Conservation (phyloP, 1,284 basidiomycete species). For the Apiotrichum gamsii region DNA sequence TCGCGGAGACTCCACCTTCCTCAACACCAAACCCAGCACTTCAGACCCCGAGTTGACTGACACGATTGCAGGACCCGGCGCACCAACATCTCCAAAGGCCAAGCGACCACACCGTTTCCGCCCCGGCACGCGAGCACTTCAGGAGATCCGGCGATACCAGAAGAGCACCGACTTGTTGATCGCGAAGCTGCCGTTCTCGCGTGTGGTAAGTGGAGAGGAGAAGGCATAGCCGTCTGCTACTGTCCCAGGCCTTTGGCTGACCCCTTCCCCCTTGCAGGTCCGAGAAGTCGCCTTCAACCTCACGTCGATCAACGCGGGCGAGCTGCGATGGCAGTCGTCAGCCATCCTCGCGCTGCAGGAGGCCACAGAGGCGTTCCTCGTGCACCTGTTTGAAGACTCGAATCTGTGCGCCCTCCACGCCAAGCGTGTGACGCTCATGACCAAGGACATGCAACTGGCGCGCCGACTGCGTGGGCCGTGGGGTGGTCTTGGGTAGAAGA, state of each 20-base stretch:
- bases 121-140: constrained; percentile 79
- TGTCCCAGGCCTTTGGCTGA: background rate
- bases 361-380: constrained; percentile 86
- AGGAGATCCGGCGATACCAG: constrained; percentile 90
- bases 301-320: constrained; percentile 64
- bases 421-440: constrained; percentile 98
- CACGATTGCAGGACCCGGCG: background rate
- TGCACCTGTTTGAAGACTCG: constrained; percentile 92
- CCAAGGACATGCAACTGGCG: constrained; percentile 91
- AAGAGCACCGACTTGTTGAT: constrained; percentile 83
- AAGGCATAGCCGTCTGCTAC: constrained; percentile 16
- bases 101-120: constrained; percentile 54
- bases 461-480: constrained; percentile 84
- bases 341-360: constrained; percentile 87
- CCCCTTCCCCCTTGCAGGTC: constrained; percentile 55
- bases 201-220: constrained; percentile 75
- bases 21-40: background rate
- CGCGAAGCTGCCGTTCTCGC: constrained; percentile 81
- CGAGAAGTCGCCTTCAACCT: constrained; percentile 85
- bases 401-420: constrained; percentile 97
- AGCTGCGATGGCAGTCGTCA: constrained; percentile 82
- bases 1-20: too few species aligned
- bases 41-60: too few species aligned
- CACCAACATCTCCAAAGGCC: background rate
- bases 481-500: constrained; percentile 48